Evolutionary conservation across 768 basidiomycete genomes (phyloP).

Genomic region (Clitopilus hobsonii): DNA sequence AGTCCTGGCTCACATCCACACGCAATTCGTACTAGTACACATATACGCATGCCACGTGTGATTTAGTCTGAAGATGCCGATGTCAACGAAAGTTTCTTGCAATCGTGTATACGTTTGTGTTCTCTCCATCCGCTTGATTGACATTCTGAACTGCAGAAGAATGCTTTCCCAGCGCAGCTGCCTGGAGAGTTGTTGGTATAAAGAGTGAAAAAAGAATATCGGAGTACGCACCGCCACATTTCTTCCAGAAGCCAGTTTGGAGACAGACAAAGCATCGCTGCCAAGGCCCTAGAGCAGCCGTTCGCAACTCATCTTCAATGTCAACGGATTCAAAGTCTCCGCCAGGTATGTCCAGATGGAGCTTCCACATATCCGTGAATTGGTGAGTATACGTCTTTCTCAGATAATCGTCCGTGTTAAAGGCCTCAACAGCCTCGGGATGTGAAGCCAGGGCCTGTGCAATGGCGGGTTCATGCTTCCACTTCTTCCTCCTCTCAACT

Average conservation of each 20-base stretch:
- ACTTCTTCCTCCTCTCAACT: neutral
- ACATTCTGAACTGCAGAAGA: constrained; percentile 22
- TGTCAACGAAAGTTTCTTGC: constrained; percentile 13
- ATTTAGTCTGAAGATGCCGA: no score
- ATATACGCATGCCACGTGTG: no score
- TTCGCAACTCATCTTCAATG: constrained; percentile 26
- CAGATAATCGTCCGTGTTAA: neutral
- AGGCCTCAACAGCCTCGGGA: neutral
- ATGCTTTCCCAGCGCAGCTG: constrained; percentile 18
- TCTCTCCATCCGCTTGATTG: constrained; percentile 24
- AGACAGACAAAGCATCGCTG: constrained; percentile 32
- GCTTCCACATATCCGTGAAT: constrained; percentile 32
- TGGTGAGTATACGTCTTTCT: constrained; percentile 13
- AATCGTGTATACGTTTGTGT: constrained; percentile 20
- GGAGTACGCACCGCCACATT: constrained; percentile 14
- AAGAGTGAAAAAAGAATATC: neutral
- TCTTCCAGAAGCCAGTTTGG: constrained; percentile 28
- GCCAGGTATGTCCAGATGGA: constrained; percentile 26
- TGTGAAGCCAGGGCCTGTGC: neutral
- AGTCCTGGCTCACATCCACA: no score
- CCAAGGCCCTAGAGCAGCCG: constrained; percentile 28
- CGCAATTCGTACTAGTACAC: no score
- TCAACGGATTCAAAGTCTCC: constrained; percentile 29
- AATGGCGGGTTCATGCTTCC: neutral
- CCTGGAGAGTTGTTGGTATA: constrained; percentile 7